Percentiles rank a stretch among this genome's conserved stretches.
phyloP scores from a whole-genome alignment of 2,329 filamentous ascomycete species.

The Verticillium albo-atrum region DNA sequence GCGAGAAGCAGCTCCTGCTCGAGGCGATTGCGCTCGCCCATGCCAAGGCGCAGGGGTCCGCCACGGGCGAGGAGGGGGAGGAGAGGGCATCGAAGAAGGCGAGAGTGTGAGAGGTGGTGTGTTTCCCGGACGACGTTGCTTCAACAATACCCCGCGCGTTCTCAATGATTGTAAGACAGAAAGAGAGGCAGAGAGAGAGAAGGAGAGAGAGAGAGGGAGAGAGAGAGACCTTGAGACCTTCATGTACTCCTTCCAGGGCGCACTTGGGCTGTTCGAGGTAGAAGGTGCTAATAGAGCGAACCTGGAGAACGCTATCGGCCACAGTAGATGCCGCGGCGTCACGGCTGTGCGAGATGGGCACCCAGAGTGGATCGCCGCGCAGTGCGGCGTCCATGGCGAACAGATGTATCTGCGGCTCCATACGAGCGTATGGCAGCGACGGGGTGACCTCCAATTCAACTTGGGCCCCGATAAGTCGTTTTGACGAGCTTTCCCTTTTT shows the following conservation, averaged over 20 bases:
- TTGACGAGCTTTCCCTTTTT: background rate
- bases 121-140: background rate
- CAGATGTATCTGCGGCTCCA: background rate
- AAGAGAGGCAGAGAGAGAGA: too few species aligned
- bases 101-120: constrained; percentile 17
- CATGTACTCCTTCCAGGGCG: too few species aligned
- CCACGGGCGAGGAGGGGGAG: constrained; percentile 16
- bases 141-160: background rate
- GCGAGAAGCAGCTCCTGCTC: constrained; percentile 65
- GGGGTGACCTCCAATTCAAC: background rate
- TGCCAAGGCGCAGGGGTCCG: constrained; percentile 13
- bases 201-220: too few species aligned
- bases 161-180: background rate
- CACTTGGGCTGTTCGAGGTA: too few species aligned
- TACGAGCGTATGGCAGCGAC: background rate
- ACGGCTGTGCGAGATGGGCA: background rate
- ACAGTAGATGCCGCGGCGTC: background rate
- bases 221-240: too few species aligned
- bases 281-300: too few species aligned
- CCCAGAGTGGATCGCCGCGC: background rate
- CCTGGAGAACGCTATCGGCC: too few species aligned
- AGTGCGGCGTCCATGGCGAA: background rate
- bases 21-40: constrained; percentile 40
- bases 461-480: background rate
- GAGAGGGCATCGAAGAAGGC: constrained; percentile 24